phyloP scores from a whole-genome alignment of 176 grass and related monocot genomes.

The Puya raimondii region DNA sequence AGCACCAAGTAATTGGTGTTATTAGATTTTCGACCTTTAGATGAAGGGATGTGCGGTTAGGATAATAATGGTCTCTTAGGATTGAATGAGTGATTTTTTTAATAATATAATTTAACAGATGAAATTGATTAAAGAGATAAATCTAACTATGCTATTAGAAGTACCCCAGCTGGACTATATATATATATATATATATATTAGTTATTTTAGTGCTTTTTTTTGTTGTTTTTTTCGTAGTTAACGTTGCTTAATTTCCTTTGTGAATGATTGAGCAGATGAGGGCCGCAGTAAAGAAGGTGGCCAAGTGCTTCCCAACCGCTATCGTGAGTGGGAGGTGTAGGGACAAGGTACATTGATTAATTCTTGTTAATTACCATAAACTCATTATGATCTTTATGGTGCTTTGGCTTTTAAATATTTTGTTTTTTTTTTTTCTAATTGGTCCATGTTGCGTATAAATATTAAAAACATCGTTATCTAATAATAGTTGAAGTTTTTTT shows the following conservation, averaged over 20 bases:
- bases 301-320: slow-evolving; percentile 72
- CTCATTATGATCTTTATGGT: not conserved
- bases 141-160: too few relatives aligned
- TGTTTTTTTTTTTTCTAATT: not conserved
- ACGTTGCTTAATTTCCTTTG: too few relatives aligned
- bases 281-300: slow-evolving; percentile 66
- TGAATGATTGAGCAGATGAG: slow-evolving; percentile 41
- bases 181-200: not conserved
- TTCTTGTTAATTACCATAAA: not conserved
- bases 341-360: slow-evolving; percentile 48
- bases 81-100: too few relatives aligned
- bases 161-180: not conserved
- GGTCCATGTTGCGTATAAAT: too few relatives aligned
- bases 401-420: not conserved
- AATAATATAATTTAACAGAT: too few relatives aligned
- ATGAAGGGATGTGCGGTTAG: too few relatives aligned
- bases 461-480: too few relatives aligned
- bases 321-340: slow-evolving; percentile 82
- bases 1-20: too few relatives aligned
- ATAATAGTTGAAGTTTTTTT: too few relatives aligned
- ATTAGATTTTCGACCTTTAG: too few relatives aligned
- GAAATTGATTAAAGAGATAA: too few relatives aligned
- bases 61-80: too few relatives aligned
- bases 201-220: not conserved
- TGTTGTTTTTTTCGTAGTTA: not conserved